Percentiles rank a stretch among this genome's conserved stretches.
Conservation (phyloP, 2,329 filamentous ascomycete species). For the Trichoderma cornu-damae region DNA sequence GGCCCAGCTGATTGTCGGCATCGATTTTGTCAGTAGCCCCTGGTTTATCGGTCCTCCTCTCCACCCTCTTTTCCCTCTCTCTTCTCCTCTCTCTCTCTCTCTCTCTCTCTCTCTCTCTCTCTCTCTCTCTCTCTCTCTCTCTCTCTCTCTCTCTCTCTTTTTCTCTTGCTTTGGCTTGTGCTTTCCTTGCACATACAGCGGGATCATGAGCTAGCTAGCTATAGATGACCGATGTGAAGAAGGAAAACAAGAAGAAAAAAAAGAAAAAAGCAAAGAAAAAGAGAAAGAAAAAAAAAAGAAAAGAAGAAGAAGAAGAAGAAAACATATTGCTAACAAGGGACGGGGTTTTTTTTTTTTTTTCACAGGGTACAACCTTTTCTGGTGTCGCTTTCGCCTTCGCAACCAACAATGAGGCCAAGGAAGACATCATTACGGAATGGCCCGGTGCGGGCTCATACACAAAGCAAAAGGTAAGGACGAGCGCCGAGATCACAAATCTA, state of each 20-base stretch:
- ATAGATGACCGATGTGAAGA: too few species aligned
- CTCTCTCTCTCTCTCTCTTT: not conserved
- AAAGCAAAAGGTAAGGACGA: constrained; percentile 80
- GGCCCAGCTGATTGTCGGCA: constrained; percentile 95
- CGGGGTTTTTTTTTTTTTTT: too few species aligned
- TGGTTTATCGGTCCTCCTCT: too few species aligned
- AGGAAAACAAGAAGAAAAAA: not conserved
- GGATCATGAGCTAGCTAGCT: too few species aligned
- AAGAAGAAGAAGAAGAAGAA: not conserved
- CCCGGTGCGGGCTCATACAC: constrained; percentile 95
- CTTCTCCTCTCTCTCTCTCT: not conserved
- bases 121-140: not conserved
- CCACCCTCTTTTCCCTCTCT: too few species aligned
- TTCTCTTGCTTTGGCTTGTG: not conserved
- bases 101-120: not conserved
- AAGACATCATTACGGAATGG: constrained; percentile 99
- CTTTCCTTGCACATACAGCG: too few species aligned
- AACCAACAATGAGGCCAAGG: constrained; percentile 94
- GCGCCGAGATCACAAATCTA: not conserved
- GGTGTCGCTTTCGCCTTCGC: constrained; percentile 96
- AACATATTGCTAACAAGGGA: not conserved
- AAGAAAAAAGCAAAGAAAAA: not conserved
- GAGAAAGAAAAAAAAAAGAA: not conserved
- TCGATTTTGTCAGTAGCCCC: constrained; percentile 75
- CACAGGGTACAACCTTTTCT: constrained; percentile 93